Evolutionary conservation across 352 stramenopile genomes (phyloP), one percentile per base, ranked within the genome.

Genomic region (Globisporangium cylindrosporum): DNA sequence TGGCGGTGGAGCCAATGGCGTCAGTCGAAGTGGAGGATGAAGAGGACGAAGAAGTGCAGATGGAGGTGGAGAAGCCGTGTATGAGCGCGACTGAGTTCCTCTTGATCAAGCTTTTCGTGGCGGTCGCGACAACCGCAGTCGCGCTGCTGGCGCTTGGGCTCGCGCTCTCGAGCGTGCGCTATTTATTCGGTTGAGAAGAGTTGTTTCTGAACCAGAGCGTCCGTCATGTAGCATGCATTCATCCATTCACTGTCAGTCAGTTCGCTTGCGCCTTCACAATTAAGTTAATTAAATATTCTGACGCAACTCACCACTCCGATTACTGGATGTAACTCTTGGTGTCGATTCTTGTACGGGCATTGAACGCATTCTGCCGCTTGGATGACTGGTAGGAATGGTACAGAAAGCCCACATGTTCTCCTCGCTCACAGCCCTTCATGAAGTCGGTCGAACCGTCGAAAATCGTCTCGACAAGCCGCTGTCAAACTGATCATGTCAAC

Each of bases 21-120:
- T 20, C 49, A 32, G 59, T 12, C 12, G 43, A 41, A 10, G 59
- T 46, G 10, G 43, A 55, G 6, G 41, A 27, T 2, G 55, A 48
- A 5, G 55, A 41, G 43, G 18, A 51, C 1, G 18, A 22, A 8
- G 43, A 24, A 10, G 6, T 51, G 43, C 5, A 51, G 43, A 51
- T 24, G 18, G 43, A 51, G 43, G 43, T 24, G 15, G 59, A 55
- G 15, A 55, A 34, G n/a, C 20, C 57, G 59, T 58, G 15, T 8
- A 27, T 54, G 59, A 18, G 43, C 46, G 7, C 15, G 43, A 36
- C 4, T 20, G 46, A 36, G 27, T 57, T 48, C 14, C 27, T 54
- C 25, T 58, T 58, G 20, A 18, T 65, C 25, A 41, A 57, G 25
- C 18, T 65, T 24, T 49, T 65, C 25, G 43, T 41, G 43, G 24